Conservation (phyloP, 2,329 filamentous ascomycete species). For the Akanthomyces dipterigenus region DNA sequence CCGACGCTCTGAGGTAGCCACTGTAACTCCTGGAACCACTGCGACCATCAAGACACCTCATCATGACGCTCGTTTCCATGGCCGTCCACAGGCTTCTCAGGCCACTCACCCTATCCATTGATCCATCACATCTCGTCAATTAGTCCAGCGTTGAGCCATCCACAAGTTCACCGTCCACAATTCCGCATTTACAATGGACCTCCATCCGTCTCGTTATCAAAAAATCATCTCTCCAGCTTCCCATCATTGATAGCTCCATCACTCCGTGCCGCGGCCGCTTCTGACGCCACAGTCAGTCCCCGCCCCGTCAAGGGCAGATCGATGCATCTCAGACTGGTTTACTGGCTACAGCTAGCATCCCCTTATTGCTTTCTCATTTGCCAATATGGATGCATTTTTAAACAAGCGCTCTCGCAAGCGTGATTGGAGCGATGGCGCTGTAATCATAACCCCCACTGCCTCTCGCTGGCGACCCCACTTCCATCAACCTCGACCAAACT, state of each 20-base stretch:
- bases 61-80: slow-evolving; percentile 4
- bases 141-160: background rate
- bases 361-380: too few species aligned
- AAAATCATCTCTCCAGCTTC: background rate
- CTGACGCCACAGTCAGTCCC: background rate
- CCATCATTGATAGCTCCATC: background rate
- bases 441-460: background rate
- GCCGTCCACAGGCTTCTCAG: background rate
- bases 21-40: too few species aligned
- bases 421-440: background rate
- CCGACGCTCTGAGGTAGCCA: too few species aligned
- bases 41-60: background rate
- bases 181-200: background rate
- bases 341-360: background rate
- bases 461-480: background rate
- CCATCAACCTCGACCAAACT: background rate
- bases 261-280: background rate
- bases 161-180: too few species aligned
- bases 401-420: background rate
- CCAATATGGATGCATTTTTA: too few species aligned
- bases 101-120: background rate
- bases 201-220: background rate
- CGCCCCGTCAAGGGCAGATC: too few species aligned
- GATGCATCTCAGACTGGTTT: background rate
- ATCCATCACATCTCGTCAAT: background rate